phyloP scores from a whole-genome alignment of 352 stramenopile species.

The Phytophthora nicotianae region DNA sequence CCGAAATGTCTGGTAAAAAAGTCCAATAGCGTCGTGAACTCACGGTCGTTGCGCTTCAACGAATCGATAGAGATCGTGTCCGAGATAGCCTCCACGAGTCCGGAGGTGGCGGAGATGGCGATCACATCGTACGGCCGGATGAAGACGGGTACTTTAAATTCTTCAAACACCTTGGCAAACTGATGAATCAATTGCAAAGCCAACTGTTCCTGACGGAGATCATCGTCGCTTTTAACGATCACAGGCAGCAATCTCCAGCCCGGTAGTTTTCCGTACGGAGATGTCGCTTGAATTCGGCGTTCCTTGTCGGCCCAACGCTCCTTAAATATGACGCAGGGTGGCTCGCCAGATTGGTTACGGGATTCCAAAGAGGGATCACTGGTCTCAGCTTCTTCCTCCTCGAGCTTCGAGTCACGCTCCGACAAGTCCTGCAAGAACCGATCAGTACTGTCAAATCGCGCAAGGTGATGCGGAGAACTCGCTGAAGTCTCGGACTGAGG shows the following conservation, averaged over 20 bases:
- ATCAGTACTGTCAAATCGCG: conserved; percentile 81
- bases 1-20: conserved; percentile 96
- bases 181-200: conserved; percentile 96
- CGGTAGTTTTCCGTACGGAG: conserved; percentile 79
- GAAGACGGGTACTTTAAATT: conserved; percentile 94
- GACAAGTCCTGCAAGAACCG: conserved; percentile 70
- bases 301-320: conserved; percentile 96
- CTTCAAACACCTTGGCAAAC: conserved; percentile 95
- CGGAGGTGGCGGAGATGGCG: conserved; percentile 92
- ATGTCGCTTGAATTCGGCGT: conserved; percentile 87
- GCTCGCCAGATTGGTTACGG: conserved; percentile 32
- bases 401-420: conserved; percentile 75
- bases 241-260: conserved; percentile 93
- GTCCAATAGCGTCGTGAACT: conserved; percentile 91
- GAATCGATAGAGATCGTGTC: conserved; percentile 98
- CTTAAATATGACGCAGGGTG: conserved; percentile 90
- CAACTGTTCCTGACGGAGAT: conserved; percentile 97
- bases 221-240: conserved; percentile 99
- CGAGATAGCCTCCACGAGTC: conserved; percentile 96
- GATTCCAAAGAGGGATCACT: conserved; percentile 27
- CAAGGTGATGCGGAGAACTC: conserved; percentile 56
- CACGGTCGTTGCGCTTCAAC: conserved; percentile 96
- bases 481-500: conserved; percentile 64
- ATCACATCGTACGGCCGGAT: conserved; percentile 97
- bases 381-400: conserved; percentile 49